Evolutionary conservation across 2,329 filamentous ascomycete species (phyloP), one percentile per base, ranked within the genome.

Genomic region (Penicillium sp.): DNA sequence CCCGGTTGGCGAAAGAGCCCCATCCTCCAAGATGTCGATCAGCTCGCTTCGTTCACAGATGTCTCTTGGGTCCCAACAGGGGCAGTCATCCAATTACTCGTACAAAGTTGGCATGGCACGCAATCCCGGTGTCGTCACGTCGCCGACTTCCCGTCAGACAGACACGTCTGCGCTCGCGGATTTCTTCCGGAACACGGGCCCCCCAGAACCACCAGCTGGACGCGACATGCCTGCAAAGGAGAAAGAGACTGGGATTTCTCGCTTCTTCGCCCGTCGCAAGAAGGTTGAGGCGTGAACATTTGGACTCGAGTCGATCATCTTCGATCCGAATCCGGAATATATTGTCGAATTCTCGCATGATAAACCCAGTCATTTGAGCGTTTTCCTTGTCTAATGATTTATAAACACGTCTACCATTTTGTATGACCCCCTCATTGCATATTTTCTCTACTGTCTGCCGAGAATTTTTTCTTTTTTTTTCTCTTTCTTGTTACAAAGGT

Each of bases 141-240:
- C 53, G 51, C 37, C 58, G 32, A 51, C 59, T 8, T 51, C 63
- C 38, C 56, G 61, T 35, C 60, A 64, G 43, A 68, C 66, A 13
- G 69, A 70, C 26, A 89, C 84, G 2, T 77, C 79, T 13, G 86
- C 89, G 43, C 68, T 91, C 39, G 86, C 87, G 0, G 81, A 82
- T 44, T 91, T 91, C 64, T 70, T 93, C 29, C 80, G 78, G 45
- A 81, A 82, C 58, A 86, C 84, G 11, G 83, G 76, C 32, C 85
- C 86, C 3, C 82, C 84, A 1, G 73, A 76, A 11, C 62, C 61
- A 46, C 61, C 8, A 43, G 52, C 48, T 33, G 37, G 37, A 9
- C 44, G 29, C n/a, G 37, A 56, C 37, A 37, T 45, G 44, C 44
- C 37, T 42, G 32, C 50, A 9, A 59, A 56, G 43, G 57, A 56